Evolutionary conservation across 2,329 filamentous ascomycete genomes (phyloP).

Genomic region (Plenodomus lindquistii): DNA sequence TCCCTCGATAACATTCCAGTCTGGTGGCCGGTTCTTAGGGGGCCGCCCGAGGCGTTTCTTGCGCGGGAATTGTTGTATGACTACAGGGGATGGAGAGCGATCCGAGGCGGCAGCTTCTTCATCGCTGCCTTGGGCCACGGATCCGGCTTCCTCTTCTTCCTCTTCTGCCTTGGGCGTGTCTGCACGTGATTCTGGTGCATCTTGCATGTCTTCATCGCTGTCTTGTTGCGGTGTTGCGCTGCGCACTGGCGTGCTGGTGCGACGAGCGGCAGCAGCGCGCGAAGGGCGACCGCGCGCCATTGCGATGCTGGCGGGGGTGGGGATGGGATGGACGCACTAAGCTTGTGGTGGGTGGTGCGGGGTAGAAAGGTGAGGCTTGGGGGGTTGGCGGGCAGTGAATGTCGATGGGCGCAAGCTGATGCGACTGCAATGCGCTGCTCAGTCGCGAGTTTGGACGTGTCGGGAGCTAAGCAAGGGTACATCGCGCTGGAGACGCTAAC

Average conservation of each 20-base stretch:
- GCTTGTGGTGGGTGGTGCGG: neutral
- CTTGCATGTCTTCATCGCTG: conserved; percentile 42
- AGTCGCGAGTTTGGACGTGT: neutral
- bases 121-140: conserved; percentile 51
- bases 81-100: conserved; percentile 49
- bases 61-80: conserved; percentile 65
- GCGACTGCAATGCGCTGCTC: neutral
- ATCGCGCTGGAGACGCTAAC: neutral
- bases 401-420: neutral
- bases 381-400: neutral
- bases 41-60: conserved; percentile 80
- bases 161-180: conserved; percentile 52
- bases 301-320: neutral
- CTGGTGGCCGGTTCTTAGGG: conserved; percentile 80
- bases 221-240: conserved; percentile 43
- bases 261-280: conserved; percentile 38
- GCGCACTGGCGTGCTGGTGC: conserved; percentile 42
- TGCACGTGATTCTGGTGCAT: conserved; percentile 38
- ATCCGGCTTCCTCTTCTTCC: conserved; percentile 52
- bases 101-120: conserved; percentile 51
- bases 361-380: neutral
- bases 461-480: neutral
- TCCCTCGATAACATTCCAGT: conserved; percentile 65
- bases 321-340: neutral
- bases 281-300: conserved; percentile 45